Evolutionary conservation across 2,329 filamentous ascomycete species (phyloP), one percentile per base, ranked within the genome.

Genomic region (Teratosphaeria pseudoeucalypti): DNA sequence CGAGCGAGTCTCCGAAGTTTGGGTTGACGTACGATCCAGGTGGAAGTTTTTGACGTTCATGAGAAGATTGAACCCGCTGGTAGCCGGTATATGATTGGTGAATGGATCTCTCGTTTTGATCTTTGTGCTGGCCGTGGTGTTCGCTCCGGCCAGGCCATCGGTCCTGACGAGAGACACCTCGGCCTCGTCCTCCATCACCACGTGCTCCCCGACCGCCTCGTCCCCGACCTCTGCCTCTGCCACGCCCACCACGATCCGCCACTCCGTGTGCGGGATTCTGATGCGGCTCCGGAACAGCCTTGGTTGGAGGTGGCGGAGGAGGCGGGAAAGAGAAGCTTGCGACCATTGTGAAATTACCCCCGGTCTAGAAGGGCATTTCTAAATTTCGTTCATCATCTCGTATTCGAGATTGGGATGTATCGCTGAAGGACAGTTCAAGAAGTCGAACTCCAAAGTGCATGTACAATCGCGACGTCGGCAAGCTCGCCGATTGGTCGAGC

Each of bases 301-400:
- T 71, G 19, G 10, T 11, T 23, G 71, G 70, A 26, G 73, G 72
- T 55, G 73, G 73, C 47, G 78, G 78, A 47, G 78, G 78, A 34
- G 77, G 78, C 52, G 78, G 78, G 57, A 79, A 80, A 19, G 72
- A 74, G 73, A 79, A 68, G 60, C 68, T 66, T 14, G 52, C 56
- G 52, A 52, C 61, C 57, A 64, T 61, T 9, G 19, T 23, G 16
- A 49, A 10, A 49, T 49, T 4, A 14, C 16, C 9, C n/a, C n/a
- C n/a, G n/a, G 14, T 12, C 37, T 12, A 16, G 14, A 6, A n/a
- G 12, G 14, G 12, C 37, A 43, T 6, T 12, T 32, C 29, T 32
- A 6, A 3, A 6, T 5, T 32, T 32, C 29, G 29, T 32, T 32
- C 29, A 32, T 32, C 7, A 32, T 32, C 7, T 32, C 29, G 29